These are phyloP conservation scores for Colletotrichum sp. DNA, from an alignment of 2,329 filamentous ascomycete species.

Conservation along the genomic window DNA sequence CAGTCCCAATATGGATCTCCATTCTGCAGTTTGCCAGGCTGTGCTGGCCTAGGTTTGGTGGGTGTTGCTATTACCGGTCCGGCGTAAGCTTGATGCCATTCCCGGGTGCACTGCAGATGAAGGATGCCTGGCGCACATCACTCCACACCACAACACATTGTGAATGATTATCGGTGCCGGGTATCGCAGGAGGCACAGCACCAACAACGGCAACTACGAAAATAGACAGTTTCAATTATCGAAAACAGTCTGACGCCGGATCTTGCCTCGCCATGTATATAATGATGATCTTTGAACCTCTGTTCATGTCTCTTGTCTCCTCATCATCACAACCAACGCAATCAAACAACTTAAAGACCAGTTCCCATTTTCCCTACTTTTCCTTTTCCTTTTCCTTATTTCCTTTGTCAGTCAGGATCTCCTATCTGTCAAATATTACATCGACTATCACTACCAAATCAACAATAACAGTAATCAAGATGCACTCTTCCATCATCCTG, in stretches of 20 bases:
- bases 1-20: background rate
- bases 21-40: background rate
- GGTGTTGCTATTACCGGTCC: background rate
- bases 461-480: background rate
- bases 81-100: background rate
- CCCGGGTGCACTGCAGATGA: background rate
- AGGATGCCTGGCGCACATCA: background rate
- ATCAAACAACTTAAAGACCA: background rate
- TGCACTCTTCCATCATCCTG: constrained; percentile 18
- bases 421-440: background rate
- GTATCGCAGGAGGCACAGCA: background rate
- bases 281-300: background rate
- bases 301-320: background rate
- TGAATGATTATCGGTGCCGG: background rate
- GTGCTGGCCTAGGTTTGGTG: background rate
- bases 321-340: background rate
- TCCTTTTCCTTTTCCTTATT: background rate
- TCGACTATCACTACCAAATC: background rate
- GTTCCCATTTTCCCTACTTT: background rate
- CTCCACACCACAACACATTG: background rate
- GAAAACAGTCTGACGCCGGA: background rate
- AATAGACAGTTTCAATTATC: background rate
- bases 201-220: background rate
- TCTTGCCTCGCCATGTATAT: background rate
- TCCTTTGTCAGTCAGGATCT: background rate